These are phyloP conservation scores for Biscogniauxia sp. DNA, from an alignment of 2,329 filamentous ascomycete genomes.

Conservation along the genomic window DNA sequence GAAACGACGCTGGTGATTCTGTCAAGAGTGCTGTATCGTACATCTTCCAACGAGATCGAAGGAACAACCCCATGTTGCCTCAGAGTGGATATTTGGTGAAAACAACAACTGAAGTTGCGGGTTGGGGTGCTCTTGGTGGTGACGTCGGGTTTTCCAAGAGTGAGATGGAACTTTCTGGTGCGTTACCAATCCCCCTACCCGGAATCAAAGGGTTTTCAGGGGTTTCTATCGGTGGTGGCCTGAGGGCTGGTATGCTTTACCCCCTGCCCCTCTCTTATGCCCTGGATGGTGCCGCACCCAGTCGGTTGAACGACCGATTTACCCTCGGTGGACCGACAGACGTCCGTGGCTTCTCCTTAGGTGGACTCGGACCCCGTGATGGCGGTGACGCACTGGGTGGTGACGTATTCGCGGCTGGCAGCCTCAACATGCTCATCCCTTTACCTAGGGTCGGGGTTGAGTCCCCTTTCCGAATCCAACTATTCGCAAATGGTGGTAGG, in stretches of 20 bases:
- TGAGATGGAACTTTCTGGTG: slow-evolving; percentile 79
- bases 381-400: slow-evolving; percentile 84
- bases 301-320: slow-evolving; percentile 91
- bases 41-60: slow-evolving; percentile 73
- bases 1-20: slow-evolving; percentile 82
- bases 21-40: slow-evolving; percentile 87
- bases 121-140: slow-evolving; percentile 76
- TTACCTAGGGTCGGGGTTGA: slow-evolving; percentile 79
- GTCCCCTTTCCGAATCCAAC: slow-evolving; percentile 80
- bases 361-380: slow-evolving; percentile 85
- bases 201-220: slow-evolving; percentile 68
- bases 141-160: slow-evolving; percentile 93
- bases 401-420: slow-evolving; percentile 87
- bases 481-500: slow-evolving; percentile 88
- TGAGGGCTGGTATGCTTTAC: slow-evolving; percentile 79
- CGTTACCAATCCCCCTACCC: slow-evolving; percentile 70
- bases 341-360: slow-evolving; percentile 88
- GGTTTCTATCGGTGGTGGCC: slow-evolving; percentile 76
- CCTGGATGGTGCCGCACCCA: slow-evolving; percentile 56
- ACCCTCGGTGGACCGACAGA: slow-evolving; percentile 92
- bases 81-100: slow-evolving; percentile 79
- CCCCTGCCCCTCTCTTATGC: slow-evolving; percentile 68
- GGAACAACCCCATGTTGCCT: slow-evolving; percentile 83
- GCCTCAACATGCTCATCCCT: slow-evolving; percentile 80
- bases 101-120: slow-evolving; percentile 78